Evolutionary conservation across 352 stramenopile genomes (phyloP).

Genomic region (Pythium inflatum): DNA sequence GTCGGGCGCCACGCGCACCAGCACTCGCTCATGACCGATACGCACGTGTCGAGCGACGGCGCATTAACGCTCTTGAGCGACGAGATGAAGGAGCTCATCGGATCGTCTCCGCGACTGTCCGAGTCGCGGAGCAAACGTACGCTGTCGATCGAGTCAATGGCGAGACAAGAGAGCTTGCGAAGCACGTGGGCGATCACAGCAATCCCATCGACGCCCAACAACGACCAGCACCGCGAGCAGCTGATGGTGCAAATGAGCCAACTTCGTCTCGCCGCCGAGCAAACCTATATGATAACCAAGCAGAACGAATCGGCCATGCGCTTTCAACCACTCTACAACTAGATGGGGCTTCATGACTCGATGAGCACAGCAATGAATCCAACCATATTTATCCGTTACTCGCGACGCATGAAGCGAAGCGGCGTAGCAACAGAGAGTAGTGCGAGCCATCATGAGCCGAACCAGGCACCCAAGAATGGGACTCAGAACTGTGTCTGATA

Average conservation of each 20-base stretch:
- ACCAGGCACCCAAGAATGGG: too few relatives aligned
- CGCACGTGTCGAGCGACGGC: slow-evolving; percentile 6
- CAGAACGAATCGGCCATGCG: slow-evolving; percentile 31
- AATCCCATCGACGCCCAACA: neutral
- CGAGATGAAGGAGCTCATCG: neutral
- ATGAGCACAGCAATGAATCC: too few relatives aligned
- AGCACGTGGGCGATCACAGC: neutral
- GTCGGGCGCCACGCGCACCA: slow-evolving; percentile 16
- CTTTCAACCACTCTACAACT: neutral
- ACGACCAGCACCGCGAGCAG: slow-evolving; percentile 19
- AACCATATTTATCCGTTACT: too few relatives aligned
- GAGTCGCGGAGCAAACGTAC: neutral
- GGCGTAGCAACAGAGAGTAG: too few relatives aligned
- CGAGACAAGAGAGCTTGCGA: neutral
- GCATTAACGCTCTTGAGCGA: slow-evolving; percentile 3
- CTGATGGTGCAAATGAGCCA: slow-evolving; percentile 33
- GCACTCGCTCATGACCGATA: slow-evolving; percentile 29
- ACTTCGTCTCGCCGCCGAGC: slow-evolving; percentile 28
- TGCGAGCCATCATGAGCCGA: too few relatives aligned
- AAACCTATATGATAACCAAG: slow-evolving; percentile 35
- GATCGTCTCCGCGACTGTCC: neutral
- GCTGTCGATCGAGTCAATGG: slow-evolving; percentile 4
- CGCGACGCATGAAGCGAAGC: too few relatives aligned
- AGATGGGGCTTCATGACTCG: too few relatives aligned
- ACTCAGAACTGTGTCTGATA: too few relatives aligned